Conservation (phyloP, 2,329 filamentous ascomycete genomes). For the Aschersonia sp. region DNA sequence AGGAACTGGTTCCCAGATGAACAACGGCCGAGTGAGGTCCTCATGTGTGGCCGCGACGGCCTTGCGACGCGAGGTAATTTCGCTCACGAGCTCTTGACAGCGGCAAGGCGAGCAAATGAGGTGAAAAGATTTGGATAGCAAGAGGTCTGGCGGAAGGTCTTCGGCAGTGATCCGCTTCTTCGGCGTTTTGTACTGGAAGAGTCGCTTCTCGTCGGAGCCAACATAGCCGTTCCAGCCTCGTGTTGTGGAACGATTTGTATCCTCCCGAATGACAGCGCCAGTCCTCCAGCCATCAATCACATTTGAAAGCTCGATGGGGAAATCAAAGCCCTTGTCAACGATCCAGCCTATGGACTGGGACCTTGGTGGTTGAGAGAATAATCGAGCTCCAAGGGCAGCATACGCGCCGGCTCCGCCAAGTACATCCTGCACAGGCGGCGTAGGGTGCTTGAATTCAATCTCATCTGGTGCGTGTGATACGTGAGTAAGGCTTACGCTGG, state of each 20-base stretch:
- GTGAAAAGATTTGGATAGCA: constrained; percentile 68
- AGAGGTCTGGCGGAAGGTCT: constrained; percentile 51
- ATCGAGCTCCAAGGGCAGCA: constrained; percentile 72
- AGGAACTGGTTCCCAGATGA: constrained; percentile 93
- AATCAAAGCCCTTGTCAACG: constrained; percentile 79
- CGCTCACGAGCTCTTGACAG: constrained; percentile 60
- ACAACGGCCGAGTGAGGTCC: constrained; percentile 44
- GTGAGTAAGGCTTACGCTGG: background rate
- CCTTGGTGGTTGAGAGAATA: constrained; percentile 59
- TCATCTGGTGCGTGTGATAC: constrained; percentile 47
- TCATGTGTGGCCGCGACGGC: constrained; percentile 15
- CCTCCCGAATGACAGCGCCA: constrained; percentile 52
- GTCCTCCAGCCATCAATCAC: constrained; percentile 66
- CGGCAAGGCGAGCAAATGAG: constrained; percentile 70
- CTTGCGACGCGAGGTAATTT: constrained; percentile 49
- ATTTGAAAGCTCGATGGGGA: constrained; percentile 50
- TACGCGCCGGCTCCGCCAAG: constrained; percentile 85
- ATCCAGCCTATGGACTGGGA: constrained; percentile 74
- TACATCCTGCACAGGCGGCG: constrained; percentile 55
- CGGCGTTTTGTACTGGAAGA: constrained; percentile 78
- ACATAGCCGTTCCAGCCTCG: constrained; percentile 88
- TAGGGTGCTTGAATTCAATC: constrained; percentile 69
- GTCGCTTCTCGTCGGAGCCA: constrained; percentile 49
- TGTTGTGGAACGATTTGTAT: constrained; percentile 60
- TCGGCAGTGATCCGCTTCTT: constrained; percentile 67